Evolutionary conservation across 1,284 basidiomycete species (phyloP).

Genomic region (Volvariella volvacea): DNA sequence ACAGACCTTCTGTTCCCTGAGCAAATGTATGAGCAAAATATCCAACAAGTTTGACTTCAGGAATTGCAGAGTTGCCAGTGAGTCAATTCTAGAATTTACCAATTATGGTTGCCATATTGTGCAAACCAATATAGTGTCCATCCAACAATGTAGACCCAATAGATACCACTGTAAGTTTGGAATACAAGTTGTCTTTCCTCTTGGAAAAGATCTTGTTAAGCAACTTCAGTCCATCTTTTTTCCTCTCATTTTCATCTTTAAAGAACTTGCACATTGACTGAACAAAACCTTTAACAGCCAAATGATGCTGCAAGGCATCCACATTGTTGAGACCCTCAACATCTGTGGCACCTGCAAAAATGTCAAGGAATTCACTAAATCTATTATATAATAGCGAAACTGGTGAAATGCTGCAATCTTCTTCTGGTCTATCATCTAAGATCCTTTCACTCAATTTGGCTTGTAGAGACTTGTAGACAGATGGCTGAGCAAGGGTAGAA

Average conservation of each 20-base stretch:
- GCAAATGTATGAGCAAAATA: slow-evolving; percentile 5
- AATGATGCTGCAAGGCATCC: slow-evolving; percentile 4
- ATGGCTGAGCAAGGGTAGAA: slow-evolving; percentile 6
- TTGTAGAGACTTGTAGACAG: slow-evolving; percentile 7
- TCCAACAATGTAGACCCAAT: slow-evolving; percentile 6
- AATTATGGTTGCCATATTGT: slow-evolving; percentile 6
- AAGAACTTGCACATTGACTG: slow-evolving; percentile 8
- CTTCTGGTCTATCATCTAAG: slow-evolving; percentile 8
- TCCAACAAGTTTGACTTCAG: slow-evolving; percentile 8
- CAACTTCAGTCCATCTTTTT: slow-evolving; percentile 7
- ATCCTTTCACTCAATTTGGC: slow-evolving; percentile 6
- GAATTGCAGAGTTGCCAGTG: no score
- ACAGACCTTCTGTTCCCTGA: background rate
- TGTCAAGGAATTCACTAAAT: slow-evolving; percentile 9
- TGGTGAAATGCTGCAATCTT: slow-evolving; percentile 6
- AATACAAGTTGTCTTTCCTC: background rate
- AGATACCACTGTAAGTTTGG: slow-evolving; percentile 1
- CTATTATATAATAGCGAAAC: slow-evolving; percentile 7
- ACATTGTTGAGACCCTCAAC: slow-evolving; percentile 8
- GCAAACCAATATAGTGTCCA: slow-evolving; percentile 6
- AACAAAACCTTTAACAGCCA: slow-evolving; percentile 12
- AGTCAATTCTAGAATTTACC: slow-evolving; percentile 10
- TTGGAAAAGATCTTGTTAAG: slow-evolving; percentile 8
- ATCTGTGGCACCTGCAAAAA: slow-evolving; percentile 6
- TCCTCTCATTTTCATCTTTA: slow-evolving; percentile 8